A percentile compares a stretch with the other conserved stretches of the same genome.
Conservation (phyloP, 208 protist genomes). For the Balamuthia mandrillaris region DNA sequence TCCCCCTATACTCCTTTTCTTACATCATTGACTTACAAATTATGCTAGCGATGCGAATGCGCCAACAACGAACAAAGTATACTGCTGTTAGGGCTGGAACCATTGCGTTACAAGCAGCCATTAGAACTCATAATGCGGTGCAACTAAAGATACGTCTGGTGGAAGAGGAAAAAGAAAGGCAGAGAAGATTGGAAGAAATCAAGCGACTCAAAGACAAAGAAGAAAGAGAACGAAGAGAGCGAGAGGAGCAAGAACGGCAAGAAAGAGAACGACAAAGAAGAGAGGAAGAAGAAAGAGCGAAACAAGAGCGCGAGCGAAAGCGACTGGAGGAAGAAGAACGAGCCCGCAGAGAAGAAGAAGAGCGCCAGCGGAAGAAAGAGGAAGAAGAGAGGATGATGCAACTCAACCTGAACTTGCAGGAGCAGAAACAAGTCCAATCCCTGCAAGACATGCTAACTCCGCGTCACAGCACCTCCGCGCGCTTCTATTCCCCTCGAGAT, state of each 20-base stretch:
- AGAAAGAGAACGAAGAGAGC: background rate
- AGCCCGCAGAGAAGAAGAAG: background rate
- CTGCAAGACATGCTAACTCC: too few species aligned
- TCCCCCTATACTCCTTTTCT: background rate
- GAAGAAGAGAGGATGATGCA: conserved; percentile 6
- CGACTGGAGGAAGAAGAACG: conserved; percentile 7
- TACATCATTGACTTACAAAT: background rate
- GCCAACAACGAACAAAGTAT: background rate
- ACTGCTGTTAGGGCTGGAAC: background rate
- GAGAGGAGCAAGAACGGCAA: conserved; percentile 13
- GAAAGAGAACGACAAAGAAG: conserved; percentile 13
- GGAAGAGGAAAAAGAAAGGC: background rate
- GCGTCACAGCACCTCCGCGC: too few species aligned
- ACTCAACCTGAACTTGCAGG: conserved; percentile 1
- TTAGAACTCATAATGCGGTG: background rate
- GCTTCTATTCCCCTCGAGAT: too few species aligned
- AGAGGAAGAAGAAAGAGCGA: conserved; percentile 27
- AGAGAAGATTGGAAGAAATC: background rate
- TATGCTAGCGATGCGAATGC: conserved; percentile 7
- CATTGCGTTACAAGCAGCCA: conserved; percentile 1
- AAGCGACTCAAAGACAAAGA: background rate
- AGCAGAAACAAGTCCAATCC: too few species aligned
- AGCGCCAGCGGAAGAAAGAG: conserved; percentile 3
- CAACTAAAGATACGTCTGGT: background rate
- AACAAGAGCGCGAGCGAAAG: conserved; percentile 30